These are phyloP conservation scores for Phaeosphaeria sp. DNA, from an alignment of 2,329 filamentous ascomycete species.

Conservation along the genomic window DNA sequence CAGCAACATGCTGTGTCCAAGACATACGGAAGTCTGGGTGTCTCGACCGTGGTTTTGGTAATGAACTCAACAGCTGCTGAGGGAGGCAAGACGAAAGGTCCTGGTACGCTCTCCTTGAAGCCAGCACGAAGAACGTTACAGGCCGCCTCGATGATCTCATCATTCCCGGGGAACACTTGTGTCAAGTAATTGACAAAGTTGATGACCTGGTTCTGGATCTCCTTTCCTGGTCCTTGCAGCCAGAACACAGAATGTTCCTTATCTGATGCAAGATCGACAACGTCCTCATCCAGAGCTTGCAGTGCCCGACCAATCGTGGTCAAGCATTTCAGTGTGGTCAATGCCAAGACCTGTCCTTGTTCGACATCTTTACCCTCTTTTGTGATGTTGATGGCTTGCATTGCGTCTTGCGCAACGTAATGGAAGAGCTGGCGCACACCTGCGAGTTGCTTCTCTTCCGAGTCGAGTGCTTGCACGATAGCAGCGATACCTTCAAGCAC, in stretches of 20 bases:
- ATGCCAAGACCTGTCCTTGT: constrained; percentile 52
- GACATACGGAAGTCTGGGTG: constrained; percentile 71
- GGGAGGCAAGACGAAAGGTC: constrained; percentile 78
- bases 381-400: constrained; percentile 38
- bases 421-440: constrained; percentile 66
- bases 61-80: constrained; percentile 72
- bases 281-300: constrained; percentile 70
- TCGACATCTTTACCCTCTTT: constrained; percentile 46
- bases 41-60: constrained; percentile 63
- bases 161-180: constrained; percentile 64
- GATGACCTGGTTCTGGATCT: constrained; percentile 60
- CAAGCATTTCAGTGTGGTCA: constrained; percentile 70
- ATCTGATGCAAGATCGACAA: constrained; percentile 70
- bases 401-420: constrained; percentile 69
- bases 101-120: constrained; percentile 75
- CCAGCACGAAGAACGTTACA: constrained; percentile 76
- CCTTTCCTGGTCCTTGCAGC: constrained; percentile 56
- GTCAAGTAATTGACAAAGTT: constrained; percentile 58
- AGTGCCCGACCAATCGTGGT: constrained; percentile 74
- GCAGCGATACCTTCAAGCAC: constrained; percentile 77
- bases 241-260: constrained; percentile 53
- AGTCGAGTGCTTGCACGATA: constrained; percentile 74
- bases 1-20: constrained; percentile 77
- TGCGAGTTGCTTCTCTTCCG: constrained; percentile 61
- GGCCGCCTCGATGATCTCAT: constrained; percentile 74